Base-by-base conservation (phyloP, 2,329 filamentous ascomycete genomes). In the Colletotrichum sp. region DNA sequence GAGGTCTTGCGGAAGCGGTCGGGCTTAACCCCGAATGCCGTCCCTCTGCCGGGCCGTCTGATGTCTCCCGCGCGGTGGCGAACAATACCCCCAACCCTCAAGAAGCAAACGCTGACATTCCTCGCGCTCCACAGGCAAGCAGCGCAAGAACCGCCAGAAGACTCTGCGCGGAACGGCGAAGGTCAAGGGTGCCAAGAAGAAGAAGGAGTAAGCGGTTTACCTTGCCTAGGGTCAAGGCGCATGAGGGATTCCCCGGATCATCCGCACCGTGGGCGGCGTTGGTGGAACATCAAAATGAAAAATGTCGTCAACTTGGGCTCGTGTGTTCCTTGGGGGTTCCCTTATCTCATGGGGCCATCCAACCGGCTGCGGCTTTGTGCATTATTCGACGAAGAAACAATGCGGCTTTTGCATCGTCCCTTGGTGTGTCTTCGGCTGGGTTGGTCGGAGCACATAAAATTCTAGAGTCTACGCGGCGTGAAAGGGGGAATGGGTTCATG, bases 101-200 rank as follows among this genome's bases (percentile, higher is more conserved):
- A 27, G 22, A 39, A 12, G 8, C 34, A 2, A 16, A 19, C 34
- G 52, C 81, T 83, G 74, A 83, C 79, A 77, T 71, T 64, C 27
- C 34, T 19, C 55, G 55, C 71, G 48, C 66, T 75, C 76, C 82
- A 91, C 89, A 98, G 96, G 96, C 94, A 99, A 99, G 93, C 97
- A 98, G 92, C 95, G 97, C 92, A 99, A 99, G 95, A 99, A 99
- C 95, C 93, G 96, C 89, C 93, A 95, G 90, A 98, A 99, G 96
- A 97, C 96, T 87, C 94, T 98, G 88, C 95, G 97, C 83, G 97
- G 97, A 87, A 98, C 95, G 84, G 96, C 96, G 85, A 99, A 99
- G 95, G 93, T 93, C 92, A 98, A 98, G 95, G 96, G 96, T 88
- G 94, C 93, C 87, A 93, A 93, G 91, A 92, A 94, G 89, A 97